Percentiles rank a stretch among this genome's conserved stretches.
Evolutionary conservation across 257 asterid species (phyloP).

Genomic region (Lavandula angustifolia): DNA sequence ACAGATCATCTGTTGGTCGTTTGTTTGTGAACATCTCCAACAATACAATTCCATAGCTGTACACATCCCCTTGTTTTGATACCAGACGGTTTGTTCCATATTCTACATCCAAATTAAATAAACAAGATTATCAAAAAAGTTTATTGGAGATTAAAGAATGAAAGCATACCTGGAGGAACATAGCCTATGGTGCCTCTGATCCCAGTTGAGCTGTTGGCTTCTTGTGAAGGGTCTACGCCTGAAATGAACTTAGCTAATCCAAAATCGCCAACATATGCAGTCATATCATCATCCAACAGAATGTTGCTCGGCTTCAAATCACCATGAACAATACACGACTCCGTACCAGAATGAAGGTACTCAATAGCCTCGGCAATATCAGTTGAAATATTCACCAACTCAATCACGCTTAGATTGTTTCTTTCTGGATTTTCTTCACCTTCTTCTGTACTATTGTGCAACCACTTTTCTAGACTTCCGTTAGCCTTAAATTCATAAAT

Average conservation of each 20-base stretch:
- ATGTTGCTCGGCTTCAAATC: conserved; percentile 39
- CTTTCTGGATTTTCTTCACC: neutral
- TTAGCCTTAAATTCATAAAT: conserved; percentile 36
- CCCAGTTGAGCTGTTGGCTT: conserved; percentile 26
- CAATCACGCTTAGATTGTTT: neutral
- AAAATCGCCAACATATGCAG: conserved; percentile 37
- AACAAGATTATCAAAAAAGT: neutral
- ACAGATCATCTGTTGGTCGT: conserved; percentile 37
- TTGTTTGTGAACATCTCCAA: conserved; percentile 37
- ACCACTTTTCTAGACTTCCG: conserved; percentile 37
- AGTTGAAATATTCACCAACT: neutral
- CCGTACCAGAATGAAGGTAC: conserved; percentile 18
- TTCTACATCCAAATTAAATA: neutral
- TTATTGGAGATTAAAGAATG: neutral
- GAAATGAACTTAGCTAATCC: conserved; percentile 40
- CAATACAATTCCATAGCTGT: conserved; percentile 38
- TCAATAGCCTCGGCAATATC: conserved; percentile 8
- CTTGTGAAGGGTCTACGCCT: neutral
- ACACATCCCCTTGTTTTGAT: conserved; percentile 35
- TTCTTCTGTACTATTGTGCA: conserved; percentile 10
- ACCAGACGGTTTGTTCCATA: conserved; percentile 31
- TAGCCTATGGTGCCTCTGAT: conserved; percentile 34
- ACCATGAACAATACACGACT: conserved; percentile 30
- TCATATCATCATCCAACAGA: conserved; percentile 32
- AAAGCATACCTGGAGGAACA: conserved; percentile 35